These are phyloP conservation scores for Penicillium sp. DNA, from an alignment of 2,329 filamentous ascomycete genomes.

Conservation along the genomic window DNA sequence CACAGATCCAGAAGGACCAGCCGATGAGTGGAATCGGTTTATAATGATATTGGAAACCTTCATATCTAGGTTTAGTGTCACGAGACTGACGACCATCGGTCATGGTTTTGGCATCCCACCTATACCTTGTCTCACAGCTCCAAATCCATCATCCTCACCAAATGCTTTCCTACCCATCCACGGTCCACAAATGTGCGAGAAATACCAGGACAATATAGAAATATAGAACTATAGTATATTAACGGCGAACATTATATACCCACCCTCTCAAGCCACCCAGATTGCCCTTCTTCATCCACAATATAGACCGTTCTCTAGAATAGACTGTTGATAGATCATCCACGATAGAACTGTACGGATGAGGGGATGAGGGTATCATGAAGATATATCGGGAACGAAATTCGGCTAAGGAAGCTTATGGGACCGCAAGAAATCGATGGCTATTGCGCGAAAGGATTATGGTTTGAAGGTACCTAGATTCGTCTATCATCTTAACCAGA, in stretches of 20 bases:
- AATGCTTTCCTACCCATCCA: not conserved
- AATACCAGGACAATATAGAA: not conserved
- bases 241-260: not conserved
- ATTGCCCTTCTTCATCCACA: not conserved
- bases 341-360: constrained; percentile 27
- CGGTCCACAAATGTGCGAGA: not conserved
- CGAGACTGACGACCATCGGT: not conserved
- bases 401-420: constrained; percentile 29
- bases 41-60: not conserved
- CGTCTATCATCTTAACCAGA: too few species aligned
- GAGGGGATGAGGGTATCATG: constrained; percentile 29
- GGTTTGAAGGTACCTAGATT: too few species aligned
- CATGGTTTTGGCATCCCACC: not conserved
- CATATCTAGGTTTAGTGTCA: too few species aligned
- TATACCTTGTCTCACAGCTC: not conserved
- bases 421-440: constrained; percentile 17
- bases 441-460: constrained; percentile 26
- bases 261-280: not conserved
- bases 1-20: not conserved
- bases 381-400: constrained; percentile 31
- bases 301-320: constrained; percentile 1
- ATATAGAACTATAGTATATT: not conserved
- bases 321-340: constrained; percentile 21
- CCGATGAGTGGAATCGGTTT: not conserved
- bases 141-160: not conserved